Conservation (phyloP, 768 basidiomycete species). For the Pholiota microspora region DNA sequence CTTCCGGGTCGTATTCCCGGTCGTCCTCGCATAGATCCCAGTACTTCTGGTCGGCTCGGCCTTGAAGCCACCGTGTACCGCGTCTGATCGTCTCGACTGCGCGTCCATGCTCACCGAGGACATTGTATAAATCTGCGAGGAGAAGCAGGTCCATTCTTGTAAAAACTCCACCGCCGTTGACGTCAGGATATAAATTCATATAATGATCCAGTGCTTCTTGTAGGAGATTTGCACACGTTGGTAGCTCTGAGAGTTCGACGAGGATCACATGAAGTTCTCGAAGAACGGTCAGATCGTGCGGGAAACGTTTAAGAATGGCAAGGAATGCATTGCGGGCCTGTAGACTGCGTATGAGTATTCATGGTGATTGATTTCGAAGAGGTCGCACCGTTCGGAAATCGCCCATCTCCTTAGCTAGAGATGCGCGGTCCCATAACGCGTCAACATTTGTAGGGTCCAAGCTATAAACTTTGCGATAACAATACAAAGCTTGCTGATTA, state of each 20-base stretch:
- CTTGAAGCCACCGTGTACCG: constrained; percentile 92
- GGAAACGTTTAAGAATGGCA: constrained; percentile 69
- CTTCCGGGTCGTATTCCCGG: constrained; percentile 73
- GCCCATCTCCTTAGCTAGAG: constrained; percentile 73
- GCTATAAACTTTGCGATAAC: constrained; percentile 79
- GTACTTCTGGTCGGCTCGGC: constrained; percentile 62
- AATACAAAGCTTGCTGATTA: constrained; percentile 88
- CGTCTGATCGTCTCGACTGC: constrained; percentile 68
- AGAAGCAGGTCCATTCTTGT: constrained; percentile 71
- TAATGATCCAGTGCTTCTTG: constrained; percentile 75
- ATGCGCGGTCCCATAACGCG: constrained; percentile 87
- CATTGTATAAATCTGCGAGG: constrained; percentile 82
- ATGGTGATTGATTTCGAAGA: background rate
- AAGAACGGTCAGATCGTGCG: constrained; percentile 79
- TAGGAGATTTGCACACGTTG: constrained; percentile 63
- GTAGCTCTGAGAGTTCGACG: constrained; percentile 68
- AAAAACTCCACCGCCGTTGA: constrained; percentile 54
- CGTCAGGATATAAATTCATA: constrained; percentile 45
- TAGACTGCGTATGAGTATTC: background rate
- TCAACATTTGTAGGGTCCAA: constrained; percentile 81
- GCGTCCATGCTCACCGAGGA: constrained; percentile 61
- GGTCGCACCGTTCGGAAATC: constrained; percentile 61
- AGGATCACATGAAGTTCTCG: constrained; percentile 76
- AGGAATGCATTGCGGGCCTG: constrained; percentile 65
- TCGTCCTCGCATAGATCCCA: constrained; percentile 89